These are phyloP conservation scores for Claviceps fusiformis DNA, from an alignment of 2,329 filamentous ascomycete species.

Conservation along the genomic window DNA sequence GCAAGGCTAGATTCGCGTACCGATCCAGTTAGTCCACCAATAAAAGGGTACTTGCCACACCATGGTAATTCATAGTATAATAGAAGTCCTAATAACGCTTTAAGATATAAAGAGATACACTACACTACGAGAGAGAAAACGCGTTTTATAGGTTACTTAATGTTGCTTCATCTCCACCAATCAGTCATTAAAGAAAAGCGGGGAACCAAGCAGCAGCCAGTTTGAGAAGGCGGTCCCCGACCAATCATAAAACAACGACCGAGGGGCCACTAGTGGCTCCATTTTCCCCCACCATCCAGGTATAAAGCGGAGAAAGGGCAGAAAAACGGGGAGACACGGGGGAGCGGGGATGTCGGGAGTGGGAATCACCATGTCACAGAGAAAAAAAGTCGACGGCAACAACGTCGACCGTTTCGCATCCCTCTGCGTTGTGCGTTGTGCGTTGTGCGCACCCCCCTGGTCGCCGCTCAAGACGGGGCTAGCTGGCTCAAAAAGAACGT, in stretches of 20 bases:
- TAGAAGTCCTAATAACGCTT: no score
- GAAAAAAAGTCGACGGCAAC: not conserved
- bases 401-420: not conserved
- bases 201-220: no score
- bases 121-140: no score
- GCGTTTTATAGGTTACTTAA: no score
- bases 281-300: not conserved
- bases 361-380: not conserved
- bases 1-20: no score
- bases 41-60: no score
- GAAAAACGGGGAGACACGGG: not conserved
- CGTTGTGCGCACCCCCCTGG: not conserved
- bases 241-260: not conserved
- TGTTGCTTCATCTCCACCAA: no score
- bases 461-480: not conserved
- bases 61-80: no score
- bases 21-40: no score
- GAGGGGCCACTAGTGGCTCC: not conserved
- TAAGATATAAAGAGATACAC: no score
- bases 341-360: not conserved
- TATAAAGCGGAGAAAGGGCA: not conserved
- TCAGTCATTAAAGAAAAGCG: no score
- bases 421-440: not conserved
- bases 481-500: not conserved
- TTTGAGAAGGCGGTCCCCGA: constrained; percentile 1